A percentile compares a stretch with the other conserved stretches of the same genome.
Conservation (phyloP, 306 rosid genomes). For the Castanea mollissima region DNA sequence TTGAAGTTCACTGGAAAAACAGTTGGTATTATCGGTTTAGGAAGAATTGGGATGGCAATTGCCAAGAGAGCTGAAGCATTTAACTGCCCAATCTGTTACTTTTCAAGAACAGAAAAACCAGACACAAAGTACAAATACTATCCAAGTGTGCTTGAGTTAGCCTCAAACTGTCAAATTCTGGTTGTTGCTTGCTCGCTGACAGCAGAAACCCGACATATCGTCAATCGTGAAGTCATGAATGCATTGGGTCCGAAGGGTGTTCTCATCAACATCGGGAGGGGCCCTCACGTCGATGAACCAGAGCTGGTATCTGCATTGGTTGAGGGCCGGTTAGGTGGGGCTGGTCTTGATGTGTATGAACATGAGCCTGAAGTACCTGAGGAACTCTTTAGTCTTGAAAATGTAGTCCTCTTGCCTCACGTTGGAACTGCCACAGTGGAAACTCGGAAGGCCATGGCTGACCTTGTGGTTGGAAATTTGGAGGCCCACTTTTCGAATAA, state of each 20-base stretch:
- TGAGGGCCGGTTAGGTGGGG: slow-evolving; percentile 86
- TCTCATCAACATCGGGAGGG: slow-evolving; percentile 81
- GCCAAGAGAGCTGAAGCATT: slow-evolving; percentile 88
- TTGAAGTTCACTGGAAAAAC: slow-evolving; percentile 82
- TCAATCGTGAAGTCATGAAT: slow-evolving; percentile 65
- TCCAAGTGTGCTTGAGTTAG: slow-evolving; percentile 69
- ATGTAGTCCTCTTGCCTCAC: slow-evolving; percentile 76
- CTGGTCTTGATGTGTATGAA: slow-evolving; percentile 81
- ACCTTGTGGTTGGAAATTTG: slow-evolving; percentile 66
- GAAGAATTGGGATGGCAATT: slow-evolving; percentile 76
- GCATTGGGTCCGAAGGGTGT: slow-evolving; percentile 78
- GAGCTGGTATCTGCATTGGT: slow-evolving; percentile 70
- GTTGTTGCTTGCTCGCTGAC: slow-evolving; percentile 82
- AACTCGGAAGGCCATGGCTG: slow-evolving; percentile 74
- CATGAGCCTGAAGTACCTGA: slow-evolving; percentile 77
- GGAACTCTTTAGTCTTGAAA: slow-evolving; percentile 65
- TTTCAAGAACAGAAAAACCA: slow-evolving; percentile 61
- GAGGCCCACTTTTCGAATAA: slow-evolving; percentile 79
- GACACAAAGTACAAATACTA: slow-evolving; percentile 61
- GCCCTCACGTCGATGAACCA: slow-evolving; percentile 74
- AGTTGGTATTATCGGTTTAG: slow-evolving; percentile 78
- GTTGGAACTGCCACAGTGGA: slow-evolving; percentile 68
- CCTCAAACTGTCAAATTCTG: slow-evolving; percentile 65
- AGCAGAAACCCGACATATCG: slow-evolving; percentile 52
- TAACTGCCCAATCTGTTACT: slow-evolving; percentile 57